phyloP scores from a whole-genome alignment of 2,329 filamentous ascomycete genomes.

The Fusarium bactridioides region DNA sequence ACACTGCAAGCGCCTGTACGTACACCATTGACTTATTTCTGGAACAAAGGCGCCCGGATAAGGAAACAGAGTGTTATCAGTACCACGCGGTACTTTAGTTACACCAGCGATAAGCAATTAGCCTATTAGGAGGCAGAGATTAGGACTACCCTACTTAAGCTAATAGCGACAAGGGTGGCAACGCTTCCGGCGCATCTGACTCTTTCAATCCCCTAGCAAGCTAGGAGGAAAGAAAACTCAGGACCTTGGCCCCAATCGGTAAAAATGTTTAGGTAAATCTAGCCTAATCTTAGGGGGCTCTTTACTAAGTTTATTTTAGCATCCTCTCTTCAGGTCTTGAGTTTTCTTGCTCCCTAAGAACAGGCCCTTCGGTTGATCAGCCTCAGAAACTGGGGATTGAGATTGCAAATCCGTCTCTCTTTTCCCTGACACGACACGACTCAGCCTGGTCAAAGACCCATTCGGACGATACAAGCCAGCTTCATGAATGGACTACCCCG shows the following conservation, averaged over 20 bases:
- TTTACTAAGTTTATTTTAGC: too few relatives aligned
- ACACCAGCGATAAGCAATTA: slow-evolving; percentile 32
- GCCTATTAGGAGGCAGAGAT: slow-evolving; percentile 27
- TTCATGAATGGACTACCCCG: slow-evolving; percentile 4
- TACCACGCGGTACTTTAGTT: background rate
- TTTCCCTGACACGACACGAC: slow-evolving; percentile 8
- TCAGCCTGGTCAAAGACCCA: slow-evolving; percentile 1
- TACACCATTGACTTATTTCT: background rate
- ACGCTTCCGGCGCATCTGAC: slow-evolving; percentile 30
- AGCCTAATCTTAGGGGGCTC: too few relatives aligned
- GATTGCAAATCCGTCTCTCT: slow-evolving; percentile 2
- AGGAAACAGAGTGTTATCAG: slow-evolving; percentile 9
- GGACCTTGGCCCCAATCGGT: too few relatives aligned
- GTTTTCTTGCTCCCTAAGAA: too few relatives aligned
- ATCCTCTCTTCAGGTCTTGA: too few relatives aligned
- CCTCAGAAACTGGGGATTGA: slow-evolving; percentile 10
- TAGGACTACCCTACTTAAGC: slow-evolving; percentile 10
- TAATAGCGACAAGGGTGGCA: slow-evolving; percentile 17
- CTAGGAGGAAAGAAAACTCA: too few relatives aligned
- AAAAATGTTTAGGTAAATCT: too few relatives aligned
- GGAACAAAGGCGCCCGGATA: slow-evolving; percentile 6
- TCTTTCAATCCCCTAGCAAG: slow-evolving; percentile 7
- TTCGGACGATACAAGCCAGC: background rate
- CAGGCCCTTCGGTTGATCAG: slow-evolving; percentile 7
- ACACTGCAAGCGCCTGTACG: background rate